Percentiles rank a stretch among this genome's conserved stretches.
These are phyloP conservation scores for Cordyceps cateniannulata DNA, from an alignment of 2,329 filamentous ascomycete genomes.

Conservation along the genomic window DNA sequence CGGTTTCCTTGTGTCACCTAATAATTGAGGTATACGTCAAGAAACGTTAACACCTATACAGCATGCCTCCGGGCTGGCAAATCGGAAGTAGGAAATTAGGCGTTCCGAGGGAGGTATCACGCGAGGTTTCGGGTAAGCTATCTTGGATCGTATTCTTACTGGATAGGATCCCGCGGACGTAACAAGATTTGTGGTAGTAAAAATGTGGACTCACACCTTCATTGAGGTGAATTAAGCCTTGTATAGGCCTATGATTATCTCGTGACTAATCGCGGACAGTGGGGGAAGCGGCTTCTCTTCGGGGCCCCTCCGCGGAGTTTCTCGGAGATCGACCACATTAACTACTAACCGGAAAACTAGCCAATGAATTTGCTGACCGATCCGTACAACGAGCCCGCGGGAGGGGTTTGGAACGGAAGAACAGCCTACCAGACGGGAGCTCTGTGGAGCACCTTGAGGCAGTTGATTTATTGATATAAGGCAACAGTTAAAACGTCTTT, in stretches of 20 bases:
- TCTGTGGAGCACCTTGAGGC: neutral
- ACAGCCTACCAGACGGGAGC: neutral
- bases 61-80: neutral
- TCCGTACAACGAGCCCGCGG: neutral
- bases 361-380: neutral
- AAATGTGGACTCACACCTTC: neutral
- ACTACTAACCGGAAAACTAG: neutral
- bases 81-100: neutral
- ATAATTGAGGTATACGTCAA: neutral
- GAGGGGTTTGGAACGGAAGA: neutral
- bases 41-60: neutral
- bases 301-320: neutral
- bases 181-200: neutral
- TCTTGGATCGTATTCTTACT: neutral
- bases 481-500: neutral
- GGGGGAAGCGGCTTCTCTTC: neutral
- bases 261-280: neutral
- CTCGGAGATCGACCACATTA: neutral
- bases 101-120: neutral
- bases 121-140: neutral
- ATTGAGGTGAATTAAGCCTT: neutral
- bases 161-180: neutral
- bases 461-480: neutral
- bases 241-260: neutral
- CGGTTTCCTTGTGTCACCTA: neutral